Base-by-base conservation (phyloP, 2,329 filamentous ascomycete species). In the Penicillium sp. region DNA sequence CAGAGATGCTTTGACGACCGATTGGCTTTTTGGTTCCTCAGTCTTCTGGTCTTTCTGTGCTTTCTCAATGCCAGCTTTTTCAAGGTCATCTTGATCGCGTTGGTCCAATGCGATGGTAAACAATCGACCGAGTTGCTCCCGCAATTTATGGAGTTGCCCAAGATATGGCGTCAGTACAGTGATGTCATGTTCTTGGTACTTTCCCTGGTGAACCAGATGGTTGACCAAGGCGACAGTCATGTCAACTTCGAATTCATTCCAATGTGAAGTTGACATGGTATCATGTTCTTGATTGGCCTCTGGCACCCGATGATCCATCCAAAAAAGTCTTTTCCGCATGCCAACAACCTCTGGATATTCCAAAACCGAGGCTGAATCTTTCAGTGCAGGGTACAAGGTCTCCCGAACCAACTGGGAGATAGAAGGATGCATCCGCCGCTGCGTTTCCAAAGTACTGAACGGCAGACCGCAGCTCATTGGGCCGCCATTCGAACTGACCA, bases 91-190 rank as follows among this genome's bases (percentile, higher is more conserved):
- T 20, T 68, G 47, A 50, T 87, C 82, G 8, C 75, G 67, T 2
- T 87, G 81, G 28, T 74, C 76, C 3, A 87, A 47, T 1, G 74
- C 66, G n/a, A 87, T 74, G 42, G 80, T 75, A 39, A 80, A 80
- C 3, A 69, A 64, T 2, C 39, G 16, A 4, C 54, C 41, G 34
- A 77, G 49, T 2, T 47, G 51, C 12, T 45, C 36, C 8, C 67
- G 62, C 6, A 78, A 49, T 33, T 68, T 69, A 17, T 70, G 65
- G 2, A 79, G 59, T 41, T 79, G 74, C 0, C 72, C 72, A 2
- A 71, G 44, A 45, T 79, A 79, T 0, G 75, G 74, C 0, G 83
- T 87, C 4, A 89, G 55, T 0, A 90, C 76, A 0, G 82, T 81
- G 41, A 89, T 84, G 2, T 87, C 79, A 0, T 67, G 68, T 0